Evolutionary conservation across 2,329 filamentous ascomycete genomes (phyloP).

Genomic region (Hypocreales sp.): DNA sequence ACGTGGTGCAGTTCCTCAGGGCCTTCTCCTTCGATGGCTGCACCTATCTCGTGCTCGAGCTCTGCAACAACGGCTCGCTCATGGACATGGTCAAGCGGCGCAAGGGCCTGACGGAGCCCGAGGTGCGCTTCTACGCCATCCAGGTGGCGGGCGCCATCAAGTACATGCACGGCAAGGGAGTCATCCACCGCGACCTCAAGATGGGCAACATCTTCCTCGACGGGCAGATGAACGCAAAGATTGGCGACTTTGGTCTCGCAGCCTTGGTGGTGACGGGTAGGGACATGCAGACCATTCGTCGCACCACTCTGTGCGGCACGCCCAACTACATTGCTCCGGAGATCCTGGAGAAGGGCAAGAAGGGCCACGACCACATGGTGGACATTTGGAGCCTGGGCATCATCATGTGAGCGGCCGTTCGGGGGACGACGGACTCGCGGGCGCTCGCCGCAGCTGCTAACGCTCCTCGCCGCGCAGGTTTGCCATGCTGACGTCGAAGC

Average conservation of each 20-base stretch:
- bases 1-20: slow-evolving; percentile 89
- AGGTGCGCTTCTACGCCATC: slow-evolving; percentile 84
- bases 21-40: slow-evolving; percentile 81
- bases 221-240: slow-evolving; percentile 89
- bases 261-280: slow-evolving; percentile 82
- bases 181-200: slow-evolving; percentile 93
- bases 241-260: slow-evolving; percentile 92
- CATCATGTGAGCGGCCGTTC: slow-evolving; percentile 65
- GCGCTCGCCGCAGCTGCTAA: too few species aligned
- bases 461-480: slow-evolving; percentile 57
- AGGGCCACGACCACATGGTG: slow-evolving; percentile 93
- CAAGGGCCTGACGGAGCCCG: slow-evolving; percentile 80
- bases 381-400: slow-evolving; percentile 98
- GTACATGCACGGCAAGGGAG: slow-evolving; percentile 90
- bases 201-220: slow-evolving; percentile 98
- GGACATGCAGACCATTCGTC: slow-evolving; percentile 68
- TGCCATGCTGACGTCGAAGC: slow-evolving; percentile 90
- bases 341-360: slow-evolving; percentile 84
- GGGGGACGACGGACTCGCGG: too few species aligned
- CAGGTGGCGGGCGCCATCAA: slow-evolving; percentile 96
- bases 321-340: slow-evolving; percentile 98
- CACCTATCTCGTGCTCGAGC: slow-evolving; percentile 86
- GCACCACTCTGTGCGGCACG: slow-evolving; percentile 90
- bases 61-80: slow-evolving; percentile 89
- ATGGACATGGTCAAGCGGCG: slow-evolving; percentile 96